These are phyloP conservation scores for Fusarium sp. DNA, from an alignment of 2,329 filamentous ascomycete genomes.

Conservation along the genomic window DNA sequence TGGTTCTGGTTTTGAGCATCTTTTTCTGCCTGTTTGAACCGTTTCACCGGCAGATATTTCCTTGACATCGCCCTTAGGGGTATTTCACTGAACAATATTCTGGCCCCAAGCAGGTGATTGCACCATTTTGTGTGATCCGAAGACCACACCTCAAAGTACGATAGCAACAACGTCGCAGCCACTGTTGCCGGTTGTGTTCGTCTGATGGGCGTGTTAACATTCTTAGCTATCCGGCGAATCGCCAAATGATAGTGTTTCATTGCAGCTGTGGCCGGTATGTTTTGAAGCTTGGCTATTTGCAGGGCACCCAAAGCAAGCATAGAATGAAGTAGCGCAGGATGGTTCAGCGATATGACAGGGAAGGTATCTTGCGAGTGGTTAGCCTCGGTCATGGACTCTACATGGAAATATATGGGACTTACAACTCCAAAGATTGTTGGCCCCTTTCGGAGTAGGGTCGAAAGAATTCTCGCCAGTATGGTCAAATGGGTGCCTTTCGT, in stretches of 20 bases:
- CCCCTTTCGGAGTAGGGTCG: slow-evolving; percentile 69
- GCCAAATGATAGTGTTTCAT: slow-evolving; percentile 93
- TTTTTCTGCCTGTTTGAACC: slow-evolving; percentile 49
- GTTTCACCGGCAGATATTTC: slow-evolving; percentile 75
- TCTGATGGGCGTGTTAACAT: slow-evolving; percentile 76
- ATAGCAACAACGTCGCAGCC: slow-evolving; percentile 87
- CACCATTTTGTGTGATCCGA: slow-evolving; percentile 97
- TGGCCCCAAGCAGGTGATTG: slow-evolving; percentile 87
- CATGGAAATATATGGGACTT: slow-evolving; percentile 47
- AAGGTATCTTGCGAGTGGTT: slow-evolving; percentile 71
- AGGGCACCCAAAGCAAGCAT: slow-evolving; percentile 89
- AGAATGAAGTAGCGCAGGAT: slow-evolving; percentile 89
- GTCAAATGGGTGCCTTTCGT: slow-evolving; percentile 84
- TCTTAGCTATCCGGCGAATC: slow-evolving; percentile 80
- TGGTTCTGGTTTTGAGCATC: slow-evolving; percentile 55
- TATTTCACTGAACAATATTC: slow-evolving; percentile 84
- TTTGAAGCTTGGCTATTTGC: slow-evolving; percentile 87
- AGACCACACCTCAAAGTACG: slow-evolving; percentile 94
- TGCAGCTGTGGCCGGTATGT: slow-evolving; percentile 79
- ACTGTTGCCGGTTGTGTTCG: slow-evolving; percentile 83
- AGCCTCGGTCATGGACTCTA: slow-evolving; percentile 25
- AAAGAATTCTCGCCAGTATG: slow-evolving; percentile 70
- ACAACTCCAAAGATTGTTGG: slow-evolving; percentile 76
- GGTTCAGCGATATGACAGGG: slow-evolving; percentile 83
- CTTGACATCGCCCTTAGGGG: slow-evolving; percentile 80